Evolutionary conservation across 305 asterid genomes (phyloP).

Genomic region (Salvia sclarea): DNA sequence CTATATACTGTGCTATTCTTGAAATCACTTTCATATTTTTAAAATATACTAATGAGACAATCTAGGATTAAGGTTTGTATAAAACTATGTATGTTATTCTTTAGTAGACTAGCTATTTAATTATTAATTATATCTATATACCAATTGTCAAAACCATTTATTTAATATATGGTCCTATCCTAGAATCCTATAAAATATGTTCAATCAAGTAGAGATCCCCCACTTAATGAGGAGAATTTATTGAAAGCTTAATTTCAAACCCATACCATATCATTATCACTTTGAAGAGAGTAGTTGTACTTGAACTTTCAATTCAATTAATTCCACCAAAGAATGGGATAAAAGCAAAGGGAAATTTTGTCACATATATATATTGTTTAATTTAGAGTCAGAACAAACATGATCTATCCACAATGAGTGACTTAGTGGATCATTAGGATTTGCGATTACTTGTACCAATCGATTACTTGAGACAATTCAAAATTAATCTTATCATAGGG

Average conservation of each 20-base stretch:
- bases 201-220: constrained; percentile 8
- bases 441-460: too few relatives aligned
- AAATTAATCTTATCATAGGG: too few relatives aligned
- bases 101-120: not conserved
- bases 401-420: too few relatives aligned
- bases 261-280: not conserved
- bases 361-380: too few relatives aligned
- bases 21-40: not conserved
- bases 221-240: not conserved
- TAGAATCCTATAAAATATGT: not conserved
- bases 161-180: not conserved
- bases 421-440: too few relatives aligned
- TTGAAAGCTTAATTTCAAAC: not conserved
- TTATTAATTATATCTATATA: not conserved
- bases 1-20: not conserved
- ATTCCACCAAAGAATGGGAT: not conserved
- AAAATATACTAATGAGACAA: not conserved
- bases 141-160: not conserved
- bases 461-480: too few relatives aligned
- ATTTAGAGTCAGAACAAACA: too few relatives aligned
- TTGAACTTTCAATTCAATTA: not conserved
- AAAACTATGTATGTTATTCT: too few relatives aligned
- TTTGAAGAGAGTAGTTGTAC: not conserved
- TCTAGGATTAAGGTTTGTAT: not conserved
- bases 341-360: too few relatives aligned